Conservation (phyloP, 1,139 yeast species). For the Magnusiomyces magnusii region DNA sequence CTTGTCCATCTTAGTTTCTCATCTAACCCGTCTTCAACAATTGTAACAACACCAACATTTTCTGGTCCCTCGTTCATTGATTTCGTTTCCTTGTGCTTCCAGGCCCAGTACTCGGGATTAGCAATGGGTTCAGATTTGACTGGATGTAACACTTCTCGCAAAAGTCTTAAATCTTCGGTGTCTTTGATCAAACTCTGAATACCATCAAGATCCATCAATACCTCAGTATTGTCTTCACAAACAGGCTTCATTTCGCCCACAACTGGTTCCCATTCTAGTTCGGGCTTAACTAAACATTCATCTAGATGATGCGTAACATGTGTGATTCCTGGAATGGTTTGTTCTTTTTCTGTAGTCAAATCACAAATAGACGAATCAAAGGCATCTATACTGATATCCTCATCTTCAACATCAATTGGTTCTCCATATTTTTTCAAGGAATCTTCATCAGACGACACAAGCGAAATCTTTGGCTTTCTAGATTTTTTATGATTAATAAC, state of each 20-base stretch:
- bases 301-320: conserved; percentile 3
- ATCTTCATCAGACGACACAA: not conserved
- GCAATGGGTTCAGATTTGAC: conserved; percentile 33
- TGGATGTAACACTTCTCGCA: conserved; percentile 41
- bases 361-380: not conserved
- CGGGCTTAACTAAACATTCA: conserved; percentile 3
- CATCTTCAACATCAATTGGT: not conserved
- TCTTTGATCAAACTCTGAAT: conserved; percentile 57
- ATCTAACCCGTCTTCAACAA: conserved; percentile 7
- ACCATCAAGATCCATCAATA: conserved; percentile 42
- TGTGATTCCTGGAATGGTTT: not conserved
- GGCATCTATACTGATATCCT: not conserved
- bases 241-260: conserved; percentile 42
- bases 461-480: not conserved
- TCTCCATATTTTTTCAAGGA: not conserved
- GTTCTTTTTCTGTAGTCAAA: not conserved
- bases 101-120: conserved; percentile 56
- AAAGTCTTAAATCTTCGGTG: conserved; percentile 58
- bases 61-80: conserved; percentile 18
- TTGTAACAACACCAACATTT: conserved; percentile 9
- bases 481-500: not conserved
- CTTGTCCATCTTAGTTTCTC: conserved; percentile 14
- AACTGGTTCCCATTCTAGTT: conserved; percentile 20
- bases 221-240: conserved; percentile 38
- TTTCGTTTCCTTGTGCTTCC: conserved; percentile 44